Percentiles rank a stretch among this genome's conserved stretches.
Conservation (phyloP, 2,329 filamentous ascomycete species). For the Paramyrothecium roridum region DNA sequence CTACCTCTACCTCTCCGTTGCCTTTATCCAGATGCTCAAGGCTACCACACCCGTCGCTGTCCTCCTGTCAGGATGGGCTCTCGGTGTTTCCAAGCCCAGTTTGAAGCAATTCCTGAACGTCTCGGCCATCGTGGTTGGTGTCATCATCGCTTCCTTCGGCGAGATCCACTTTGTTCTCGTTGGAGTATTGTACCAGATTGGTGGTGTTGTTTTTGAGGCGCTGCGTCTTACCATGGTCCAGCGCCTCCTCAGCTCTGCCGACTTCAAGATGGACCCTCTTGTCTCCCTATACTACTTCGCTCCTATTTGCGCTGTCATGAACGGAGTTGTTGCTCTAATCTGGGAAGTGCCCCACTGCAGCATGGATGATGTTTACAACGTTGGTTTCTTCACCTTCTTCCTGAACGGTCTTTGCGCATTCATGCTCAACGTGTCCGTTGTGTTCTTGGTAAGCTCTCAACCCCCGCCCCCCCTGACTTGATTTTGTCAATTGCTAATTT, state of each 20-base stretch:
- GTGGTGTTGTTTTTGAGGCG: conserved; percentile 77
- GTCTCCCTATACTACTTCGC: conserved; percentile 91
- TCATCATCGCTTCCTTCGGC: conserved; percentile 89
- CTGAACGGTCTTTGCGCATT: conserved; percentile 77
- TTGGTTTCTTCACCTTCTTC: conserved; percentile 70
- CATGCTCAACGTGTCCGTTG: conserved; percentile 79
- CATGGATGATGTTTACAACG: conserved; percentile 68
- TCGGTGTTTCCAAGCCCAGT: conserved; percentile 81
- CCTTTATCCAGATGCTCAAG: conserved; percentile 99
- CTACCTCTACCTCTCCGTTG: conserved; percentile 91
- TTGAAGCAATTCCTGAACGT: conserved; percentile 88
- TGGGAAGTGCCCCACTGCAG: conserved; percentile 70
- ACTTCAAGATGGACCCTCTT: conserved; percentile 90
- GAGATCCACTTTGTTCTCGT: conserved; percentile 89
- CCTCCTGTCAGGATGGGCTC: conserved; percentile 81
- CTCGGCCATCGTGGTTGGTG: conserved; percentile 89
- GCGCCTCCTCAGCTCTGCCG: conserved; percentile 73
- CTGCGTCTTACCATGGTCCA: conserved; percentile 82
- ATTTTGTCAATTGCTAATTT: conserved; percentile 17
- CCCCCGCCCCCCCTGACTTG: too few relatives aligned
- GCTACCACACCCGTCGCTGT: conserved; percentile 94
- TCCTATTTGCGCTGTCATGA: conserved; percentile 79
- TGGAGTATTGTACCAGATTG: conserved; percentile 76
- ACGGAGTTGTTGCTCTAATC: conserved; percentile 68
- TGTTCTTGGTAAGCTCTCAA: conserved; percentile 67